Conservation (phyloP, 2,329 filamentous ascomycete genomes). For the Teratosphaeriaceae sp. region DNA sequence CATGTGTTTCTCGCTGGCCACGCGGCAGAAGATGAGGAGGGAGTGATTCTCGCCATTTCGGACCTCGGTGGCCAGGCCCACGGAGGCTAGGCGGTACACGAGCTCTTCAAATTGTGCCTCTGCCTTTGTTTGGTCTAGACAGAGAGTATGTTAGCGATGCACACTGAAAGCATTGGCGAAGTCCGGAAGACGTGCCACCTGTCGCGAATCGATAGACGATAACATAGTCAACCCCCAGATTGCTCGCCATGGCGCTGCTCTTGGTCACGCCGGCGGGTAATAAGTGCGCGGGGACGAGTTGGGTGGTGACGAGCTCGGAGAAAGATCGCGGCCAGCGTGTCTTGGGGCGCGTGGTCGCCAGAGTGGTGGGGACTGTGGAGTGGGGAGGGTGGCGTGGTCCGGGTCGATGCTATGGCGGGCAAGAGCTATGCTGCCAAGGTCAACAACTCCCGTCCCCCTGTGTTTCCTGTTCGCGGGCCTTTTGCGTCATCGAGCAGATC, state of each 20-base stretch:
- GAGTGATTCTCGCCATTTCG: constrained; percentile 69
- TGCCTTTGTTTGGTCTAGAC: constrained; percentile 59
- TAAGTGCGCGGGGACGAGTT: constrained; percentile 16
- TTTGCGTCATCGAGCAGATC: background rate
- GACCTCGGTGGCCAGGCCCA: constrained; percentile 84
- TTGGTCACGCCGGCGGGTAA: constrained; percentile 27
- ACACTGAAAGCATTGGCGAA: no score
- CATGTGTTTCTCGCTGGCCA: constrained; percentile 68
- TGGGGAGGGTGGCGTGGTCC: no score
- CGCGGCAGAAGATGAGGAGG: constrained; percentile 74
- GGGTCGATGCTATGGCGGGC: no score
- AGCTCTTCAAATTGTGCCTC: constrained; percentile 72
- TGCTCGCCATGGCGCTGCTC: constrained; percentile 36
- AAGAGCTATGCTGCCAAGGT: constrained; percentile 1
- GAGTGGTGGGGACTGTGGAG: background rate
- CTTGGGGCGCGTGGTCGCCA: constrained; percentile 2
- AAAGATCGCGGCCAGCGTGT: constrained; percentile 11
- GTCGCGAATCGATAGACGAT: constrained; percentile 69
- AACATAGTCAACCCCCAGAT: constrained; percentile 80
- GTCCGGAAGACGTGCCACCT: constrained; percentile 59
- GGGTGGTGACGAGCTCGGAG: constrained; percentile 24
- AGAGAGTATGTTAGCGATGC: constrained; percentile 1
- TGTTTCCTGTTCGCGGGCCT: background rate
- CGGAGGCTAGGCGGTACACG: constrained; percentile 64
- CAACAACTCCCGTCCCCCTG: background rate